Percentiles rank a stretch among this genome's conserved stretches.
Evolutionary conservation across 495 filamentous ascomycete species (phyloP).

Genomic region (Jackrogersella multiformis): DNA sequence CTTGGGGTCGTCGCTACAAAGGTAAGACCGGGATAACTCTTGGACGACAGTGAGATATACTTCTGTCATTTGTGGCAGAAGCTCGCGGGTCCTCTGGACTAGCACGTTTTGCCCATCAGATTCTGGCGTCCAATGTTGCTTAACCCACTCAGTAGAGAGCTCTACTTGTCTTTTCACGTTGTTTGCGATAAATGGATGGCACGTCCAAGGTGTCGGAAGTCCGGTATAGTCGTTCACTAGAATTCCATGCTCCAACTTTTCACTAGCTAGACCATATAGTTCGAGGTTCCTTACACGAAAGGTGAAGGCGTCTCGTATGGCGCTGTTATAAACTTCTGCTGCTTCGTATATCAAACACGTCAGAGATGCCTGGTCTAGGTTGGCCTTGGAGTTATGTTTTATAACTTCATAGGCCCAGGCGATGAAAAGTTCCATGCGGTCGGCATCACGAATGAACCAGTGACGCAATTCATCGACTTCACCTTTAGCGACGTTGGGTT

Average conservation of each 20-base stretch:
- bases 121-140: constrained; percentile 41
- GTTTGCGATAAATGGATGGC: constrained; percentile 66
- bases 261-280: constrained; percentile 73
- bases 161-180: constrained; percentile 65
- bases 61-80: constrained; percentile 55
- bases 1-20: constrained; percentile 48
- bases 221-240: constrained; percentile 66
- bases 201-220: constrained; percentile 85
- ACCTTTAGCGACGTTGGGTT: constrained; percentile 62
- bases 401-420: constrained; percentile 79
- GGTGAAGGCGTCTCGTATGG: constrained; percentile 74
- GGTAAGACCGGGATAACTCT: constrained; percentile 53
- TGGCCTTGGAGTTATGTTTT: constrained; percentile 68
- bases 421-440: constrained; percentile 75
- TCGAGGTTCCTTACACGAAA: constrained; percentile 74
- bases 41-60: constrained; percentile 56
- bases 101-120: constrained; percentile 31
- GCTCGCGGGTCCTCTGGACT: constrained; percentile 49
- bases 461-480: constrained; percentile 78
- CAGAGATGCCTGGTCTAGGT: constrained; percentile 57
- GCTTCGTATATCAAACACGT: constrained; percentile 73
- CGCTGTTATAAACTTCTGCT: constrained; percentile 76
- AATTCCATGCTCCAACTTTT: constrained; percentile 72
- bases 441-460: constrained; percentile 83
- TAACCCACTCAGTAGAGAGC: constrained; percentile 51